These are phyloP conservation scores for Climacium dendroides DNA, from an alignment of 225 moss, liverwort and hornwort species.

Conservation along the genomic window DNA sequence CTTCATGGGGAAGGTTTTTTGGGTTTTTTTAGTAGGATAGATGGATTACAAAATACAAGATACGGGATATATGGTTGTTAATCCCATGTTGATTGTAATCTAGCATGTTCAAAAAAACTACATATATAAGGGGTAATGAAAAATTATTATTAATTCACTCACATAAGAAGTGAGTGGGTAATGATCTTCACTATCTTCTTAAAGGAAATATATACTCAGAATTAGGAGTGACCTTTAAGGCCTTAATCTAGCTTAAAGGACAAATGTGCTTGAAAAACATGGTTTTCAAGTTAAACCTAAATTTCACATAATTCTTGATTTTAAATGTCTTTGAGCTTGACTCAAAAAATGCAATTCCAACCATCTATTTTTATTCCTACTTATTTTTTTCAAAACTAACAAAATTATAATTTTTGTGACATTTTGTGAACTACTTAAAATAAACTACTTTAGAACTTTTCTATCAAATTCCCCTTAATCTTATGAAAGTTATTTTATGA, in stretches of 20 bases:
- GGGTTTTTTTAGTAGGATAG: no score
- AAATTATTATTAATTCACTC: not conserved
- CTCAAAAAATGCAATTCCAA: not conserved
- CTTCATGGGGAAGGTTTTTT: no score
- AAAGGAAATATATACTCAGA: not conserved
- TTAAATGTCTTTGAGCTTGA: not conserved
- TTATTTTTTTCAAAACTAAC: not conserved
- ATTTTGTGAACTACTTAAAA: not conserved
- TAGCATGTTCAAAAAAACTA: not conserved
- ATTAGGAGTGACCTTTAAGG: not conserved
- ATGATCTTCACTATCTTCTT: not conserved
- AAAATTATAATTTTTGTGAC: not conserved
- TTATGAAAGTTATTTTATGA: no score
- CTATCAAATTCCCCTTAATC: no score
- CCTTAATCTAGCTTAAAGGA: no score
- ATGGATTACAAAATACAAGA: no score
- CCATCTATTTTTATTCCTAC: not conserved
- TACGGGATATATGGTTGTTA: not conserved
- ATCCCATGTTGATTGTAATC: not conserved
- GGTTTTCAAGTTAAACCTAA: not conserved
- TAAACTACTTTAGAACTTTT: not conserved
- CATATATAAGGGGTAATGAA: not conserved
- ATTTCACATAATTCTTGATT: not conserved
- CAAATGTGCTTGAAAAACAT: accelerated
- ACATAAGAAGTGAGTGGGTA: not conserved